Base-by-base conservation (phyloP, 78 protist genomes). In the Dictyostelium discoideum region DNA sequence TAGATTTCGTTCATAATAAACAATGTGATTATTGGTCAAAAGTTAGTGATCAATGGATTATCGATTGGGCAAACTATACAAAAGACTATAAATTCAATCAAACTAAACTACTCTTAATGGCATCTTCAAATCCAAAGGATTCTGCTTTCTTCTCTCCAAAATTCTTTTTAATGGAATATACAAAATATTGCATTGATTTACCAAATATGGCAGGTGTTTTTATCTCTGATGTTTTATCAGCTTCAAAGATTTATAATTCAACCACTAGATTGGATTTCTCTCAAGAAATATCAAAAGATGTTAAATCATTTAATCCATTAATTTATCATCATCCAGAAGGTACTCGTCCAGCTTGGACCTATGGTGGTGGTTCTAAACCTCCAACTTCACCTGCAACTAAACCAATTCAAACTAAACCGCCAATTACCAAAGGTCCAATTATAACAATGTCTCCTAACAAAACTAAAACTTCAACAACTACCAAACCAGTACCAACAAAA, bases 151-250 rank as follows among this genome's bases (percentile, higher is more conserved):
- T 74, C 18, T 32, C 81, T 5, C 81, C 81, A 37, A 74, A 29
- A 32, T 32, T 32, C 42, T 74, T 74, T 32, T 74, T 74, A 32
- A 37, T 32, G n/a, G 44, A 74, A 37, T 74, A 32, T 37, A 37
- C 46, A 29, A 20, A 74, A 16, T 74, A 74, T 37, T 74, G 44
- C 14, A 37, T 37, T 74, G 81, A 37, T 74, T 74, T 74, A 32
- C 81, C 81, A 74, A 74, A 74, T 74, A 74, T 74, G 81, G 81
- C 81, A 0, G 81, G 81, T 74, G 81, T 37, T 37, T 26, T 5
- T 32, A 32, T 74, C 20, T 37, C 81, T 16, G 81, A 74, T 74
- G 5, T 26, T 14, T 18, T 74, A 74, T 74, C 81, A 13, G 81
- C 81, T 37, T 74, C 81, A 37, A 74, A 74, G 39, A 37, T 74